phyloP scores from a whole-genome alignment of 176 grass and related monocot species.

The Zoysia pacifica region DNA sequence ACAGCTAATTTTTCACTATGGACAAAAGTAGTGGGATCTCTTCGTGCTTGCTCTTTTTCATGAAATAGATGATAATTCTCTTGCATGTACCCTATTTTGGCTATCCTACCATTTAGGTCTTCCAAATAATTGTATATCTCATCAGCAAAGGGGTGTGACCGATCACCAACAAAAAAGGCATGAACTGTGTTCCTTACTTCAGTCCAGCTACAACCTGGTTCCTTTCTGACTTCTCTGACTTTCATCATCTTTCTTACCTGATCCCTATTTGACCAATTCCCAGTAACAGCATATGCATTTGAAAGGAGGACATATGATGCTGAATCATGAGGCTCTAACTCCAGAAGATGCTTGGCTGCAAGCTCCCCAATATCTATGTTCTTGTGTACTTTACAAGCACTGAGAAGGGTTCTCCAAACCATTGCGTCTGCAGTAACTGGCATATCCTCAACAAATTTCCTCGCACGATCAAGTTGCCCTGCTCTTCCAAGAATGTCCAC shows the following conservation, averaged over 20 bases:
- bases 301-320: slow-evolving; percentile 70
- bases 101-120: slow-evolving; percentile 48
- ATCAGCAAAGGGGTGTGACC: slow-evolving; percentile 49
- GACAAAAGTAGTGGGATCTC: slow-evolving; percentile 41
- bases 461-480: slow-evolving; percentile 64
- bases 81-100: slow-evolving; percentile 62
- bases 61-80: slow-evolving; percentile 56
- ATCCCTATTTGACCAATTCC: slow-evolving; percentile 67
- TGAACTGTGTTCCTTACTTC: slow-evolving; percentile 63
- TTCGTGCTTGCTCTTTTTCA: slow-evolving; percentile 62
- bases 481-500: slow-evolving; percentile 77
- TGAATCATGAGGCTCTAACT: slow-evolving; percentile 65
- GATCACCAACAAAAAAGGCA: slow-evolving; percentile 73
- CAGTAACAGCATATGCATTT: slow-evolving; percentile 71
- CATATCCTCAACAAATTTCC: slow-evolving; percentile 71
- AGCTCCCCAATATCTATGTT: slow-evolving; percentile 66
- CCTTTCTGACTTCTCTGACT: slow-evolving; percentile 66
- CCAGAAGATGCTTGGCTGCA: slow-evolving; percentile 65
- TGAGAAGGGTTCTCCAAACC: slow-evolving; percentile 72
- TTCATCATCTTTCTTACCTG: slow-evolving; percentile 79
- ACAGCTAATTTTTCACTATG: slow-evolving; percentile 78
- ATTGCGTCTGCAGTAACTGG: slow-evolving; percentile 61
- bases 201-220: slow-evolving; percentile 62
- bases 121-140: slow-evolving; percentile 56
- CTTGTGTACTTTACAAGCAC: slow-evolving; percentile 63